These are phyloP conservation scores for Ceratocystis smalleyi DNA, from an alignment of 2,329 filamentous ascomycete species.

Conservation along the genomic window DNA sequence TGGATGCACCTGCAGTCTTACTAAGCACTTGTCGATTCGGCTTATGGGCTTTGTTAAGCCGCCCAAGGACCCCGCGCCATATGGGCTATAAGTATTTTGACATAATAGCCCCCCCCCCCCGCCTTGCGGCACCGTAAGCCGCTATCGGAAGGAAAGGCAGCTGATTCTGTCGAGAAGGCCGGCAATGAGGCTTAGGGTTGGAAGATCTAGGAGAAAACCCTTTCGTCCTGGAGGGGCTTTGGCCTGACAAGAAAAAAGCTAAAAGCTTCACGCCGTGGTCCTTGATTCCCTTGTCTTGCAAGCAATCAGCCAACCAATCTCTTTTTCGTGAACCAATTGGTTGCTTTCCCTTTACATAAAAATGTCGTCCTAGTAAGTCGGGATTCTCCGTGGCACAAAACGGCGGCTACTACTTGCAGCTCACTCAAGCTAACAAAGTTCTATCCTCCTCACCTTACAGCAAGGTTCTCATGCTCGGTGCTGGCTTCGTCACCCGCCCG, in stretches of 20 bases:
- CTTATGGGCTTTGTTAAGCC: neutral
- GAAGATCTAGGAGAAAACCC: neutral
- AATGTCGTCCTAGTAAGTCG: slow-evolving; percentile 18
- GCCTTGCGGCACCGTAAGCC: neutral
- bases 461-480: slow-evolving; percentile 24
- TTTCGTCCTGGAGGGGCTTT: neutral
- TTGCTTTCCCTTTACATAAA: neutral
- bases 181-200: neutral
- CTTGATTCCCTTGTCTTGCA: neutral
- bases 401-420: neutral
- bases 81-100: neutral
- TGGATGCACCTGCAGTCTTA: neutral
- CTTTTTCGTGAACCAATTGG: slow-evolving; percentile 1
- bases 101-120: neutral
- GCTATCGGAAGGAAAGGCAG: slow-evolving; percentile 13
- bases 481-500: slow-evolving; percentile 46
- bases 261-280: neutral
- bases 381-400: neutral
- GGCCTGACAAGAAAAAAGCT: neutral
- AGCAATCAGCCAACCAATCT: neutral
- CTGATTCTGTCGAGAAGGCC: neutral
- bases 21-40: neutral
- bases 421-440: neutral
- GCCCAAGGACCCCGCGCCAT: neutral
- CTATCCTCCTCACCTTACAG: neutral